Conservation (phyloP, 1,284 basidiomycete species). For the Austropuccinia psidii region DNA sequence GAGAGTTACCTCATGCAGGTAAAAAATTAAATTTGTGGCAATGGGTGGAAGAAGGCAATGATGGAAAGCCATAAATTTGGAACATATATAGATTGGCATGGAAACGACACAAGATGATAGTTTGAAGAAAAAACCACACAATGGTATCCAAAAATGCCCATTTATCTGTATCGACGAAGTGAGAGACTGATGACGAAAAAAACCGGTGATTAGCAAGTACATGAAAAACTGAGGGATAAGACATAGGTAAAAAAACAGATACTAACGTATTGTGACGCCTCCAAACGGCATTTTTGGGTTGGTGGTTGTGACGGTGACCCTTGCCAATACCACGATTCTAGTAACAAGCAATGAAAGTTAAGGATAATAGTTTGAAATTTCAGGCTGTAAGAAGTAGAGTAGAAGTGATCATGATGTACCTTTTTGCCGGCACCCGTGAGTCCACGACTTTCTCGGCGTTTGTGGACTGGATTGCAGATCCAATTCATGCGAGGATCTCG, state of each 20-base stretch:
- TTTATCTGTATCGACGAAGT: slow-evolving; percentile 92
- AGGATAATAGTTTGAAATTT: slow-evolving; percentile 4
- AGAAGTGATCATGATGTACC: slow-evolving; percentile 38
- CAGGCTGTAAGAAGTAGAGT: not conserved
- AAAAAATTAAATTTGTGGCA: too few relatives aligned
- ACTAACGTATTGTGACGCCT: slow-evolving; percentile 83
- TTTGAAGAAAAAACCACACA: too few relatives aligned
- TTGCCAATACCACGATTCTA: slow-evolving; percentile 91
- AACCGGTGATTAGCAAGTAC: slow-evolving; percentile 17
- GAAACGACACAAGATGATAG: too few relatives aligned
- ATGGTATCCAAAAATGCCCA: too few relatives aligned
- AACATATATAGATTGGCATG: too few relatives aligned
- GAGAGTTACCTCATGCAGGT: too few relatives aligned
- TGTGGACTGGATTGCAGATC: slow-evolving; percentile 98
- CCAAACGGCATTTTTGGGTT: slow-evolving; percentile 83
- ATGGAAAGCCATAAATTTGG: too few relatives aligned
- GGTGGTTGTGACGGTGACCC: slow-evolving; percentile 90
- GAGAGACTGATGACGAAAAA: slow-evolving; percentile 61
- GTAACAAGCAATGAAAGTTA: not conserved
- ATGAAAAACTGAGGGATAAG: not conserved
- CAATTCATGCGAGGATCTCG: slow-evolving; percentile 97
- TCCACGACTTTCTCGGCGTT: slow-evolving; percentile 93
- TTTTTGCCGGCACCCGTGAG: slow-evolving; percentile 94
- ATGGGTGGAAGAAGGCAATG: too few relatives aligned
- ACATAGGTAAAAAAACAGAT: not conserved